Conservation (phyloP, 805 yeast genomes). For the Candida tallmaniae region DNA sequence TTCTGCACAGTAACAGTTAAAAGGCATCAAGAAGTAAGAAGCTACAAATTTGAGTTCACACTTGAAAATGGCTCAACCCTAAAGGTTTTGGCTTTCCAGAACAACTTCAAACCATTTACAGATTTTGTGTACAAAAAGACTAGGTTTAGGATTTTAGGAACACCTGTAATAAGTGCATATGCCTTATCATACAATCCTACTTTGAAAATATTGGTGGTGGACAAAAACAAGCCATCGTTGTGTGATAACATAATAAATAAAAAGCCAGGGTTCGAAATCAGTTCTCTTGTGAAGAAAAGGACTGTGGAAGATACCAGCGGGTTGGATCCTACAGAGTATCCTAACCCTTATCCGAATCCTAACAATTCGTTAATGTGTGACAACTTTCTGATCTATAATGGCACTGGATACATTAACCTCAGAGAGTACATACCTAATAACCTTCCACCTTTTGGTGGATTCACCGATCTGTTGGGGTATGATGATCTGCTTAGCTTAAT, state of each 20-base stretch:
- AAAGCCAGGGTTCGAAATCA: conserved; percentile 19
- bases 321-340: conserved; percentile 11
- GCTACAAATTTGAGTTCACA: conserved; percentile 28
- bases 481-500: conserved; percentile 14
- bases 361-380: conserved; percentile 20
- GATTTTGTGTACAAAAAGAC: conserved; percentile 35
- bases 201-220: conserved; percentile 30
- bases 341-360: conserved; percentile 31
- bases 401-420: conserved; percentile 5
- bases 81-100: conserved; percentile 28
- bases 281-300: conserved; percentile 9
- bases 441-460: conserved; percentile 37
- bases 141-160: conserved; percentile 35
- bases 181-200: conserved; percentile 27
- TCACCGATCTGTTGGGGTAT: conserved; percentile 25
- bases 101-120: conserved; percentile 32
- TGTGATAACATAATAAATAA: conserved; percentile 32
- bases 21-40: conserved; percentile 20
- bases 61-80: conserved; percentile 9
- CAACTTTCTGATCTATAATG: conserved; percentile 5
- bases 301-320: conserved; percentile 3
- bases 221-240: conserved; percentile 30
- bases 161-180: conserved; percentile 27
- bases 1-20: conserved; percentile 32
- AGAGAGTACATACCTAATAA: conserved; percentile 22